Conservation (phyloP, 768 basidiomycete genomes). For the Leccinum broughii region DNA sequence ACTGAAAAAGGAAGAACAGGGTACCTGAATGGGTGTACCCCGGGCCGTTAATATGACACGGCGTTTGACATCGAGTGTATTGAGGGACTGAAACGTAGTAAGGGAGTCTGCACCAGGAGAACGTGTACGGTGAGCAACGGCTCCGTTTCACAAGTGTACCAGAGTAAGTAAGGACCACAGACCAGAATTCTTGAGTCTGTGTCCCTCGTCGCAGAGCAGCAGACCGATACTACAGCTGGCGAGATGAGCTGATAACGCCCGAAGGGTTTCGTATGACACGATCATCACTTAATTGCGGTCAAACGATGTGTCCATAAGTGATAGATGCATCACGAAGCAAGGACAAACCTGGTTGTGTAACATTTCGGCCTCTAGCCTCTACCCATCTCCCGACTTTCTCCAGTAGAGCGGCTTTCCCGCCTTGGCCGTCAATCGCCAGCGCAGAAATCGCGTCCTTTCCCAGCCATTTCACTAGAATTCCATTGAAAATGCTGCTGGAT, state of each 20-base stretch:
- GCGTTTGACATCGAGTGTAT: slow-evolving; percentile 79
- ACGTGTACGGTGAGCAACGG: background rate
- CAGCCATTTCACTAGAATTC: slow-evolving; percentile 84
- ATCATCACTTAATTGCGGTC: slow-evolving; percentile 78
- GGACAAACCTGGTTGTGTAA: slow-evolving; percentile 81
- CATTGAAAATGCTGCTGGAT: background rate
- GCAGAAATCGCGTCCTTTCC: slow-evolving; percentile 82
- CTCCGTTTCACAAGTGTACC: slow-evolving; percentile 1
- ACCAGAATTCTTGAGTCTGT: slow-evolving; percentile 96
- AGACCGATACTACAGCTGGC: slow-evolving; percentile 83
- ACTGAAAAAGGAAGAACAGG: background rate
- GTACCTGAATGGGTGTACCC: slow-evolving; percentile 88
- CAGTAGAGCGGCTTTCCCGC: slow-evolving; percentile 77
- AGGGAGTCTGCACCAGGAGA: slow-evolving; percentile 59
- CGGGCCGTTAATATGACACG: slow-evolving; percentile 78
- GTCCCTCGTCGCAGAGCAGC: slow-evolving; percentile 96
- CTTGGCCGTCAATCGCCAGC: slow-evolving; percentile 90
- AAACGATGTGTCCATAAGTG: background rate
- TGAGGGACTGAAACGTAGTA: slow-evolving; percentile 78
- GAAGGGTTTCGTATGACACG: slow-evolving; percentile 95
- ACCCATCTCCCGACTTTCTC: slow-evolving; percentile 88
- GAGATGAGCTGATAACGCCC: slow-evolving; percentile 75
- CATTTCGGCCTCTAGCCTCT: slow-evolving; percentile 81
- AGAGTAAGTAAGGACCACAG: slow-evolving; percentile 20
- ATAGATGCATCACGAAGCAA: background rate